A percentile compares a stretch with the other conserved stretches of the same genome.
These are phyloP conservation scores for Botryobasidium botryosum DNA, from an alignment of 768 basidiomycete genomes.

Conservation along the genomic window DNA sequence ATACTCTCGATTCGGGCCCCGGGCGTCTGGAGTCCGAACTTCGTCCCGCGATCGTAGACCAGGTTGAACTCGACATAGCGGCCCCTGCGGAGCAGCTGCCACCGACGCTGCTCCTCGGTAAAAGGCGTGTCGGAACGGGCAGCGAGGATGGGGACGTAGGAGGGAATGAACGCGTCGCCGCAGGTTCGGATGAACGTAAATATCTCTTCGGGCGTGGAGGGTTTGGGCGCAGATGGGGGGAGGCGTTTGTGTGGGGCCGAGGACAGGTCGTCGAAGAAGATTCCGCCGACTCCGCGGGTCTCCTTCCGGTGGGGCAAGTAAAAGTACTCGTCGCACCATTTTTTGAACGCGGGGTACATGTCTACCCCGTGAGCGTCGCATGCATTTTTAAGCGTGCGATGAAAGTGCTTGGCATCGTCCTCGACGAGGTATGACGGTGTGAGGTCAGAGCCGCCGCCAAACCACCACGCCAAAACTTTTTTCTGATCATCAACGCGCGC, in stretches of 20 bases:
- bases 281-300: conserved; percentile 76
- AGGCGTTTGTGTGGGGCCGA: conserved; percentile 49
- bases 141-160: conserved; percentile 75
- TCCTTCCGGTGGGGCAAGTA: conserved; percentile 77
- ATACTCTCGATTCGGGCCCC: conserved; percentile 82
- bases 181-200: conserved; percentile 58
- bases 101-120: conserved; percentile 55
- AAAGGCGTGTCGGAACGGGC: conserved; percentile 28
- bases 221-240: conserved; percentile 17
- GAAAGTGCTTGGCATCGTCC: conserved; percentile 79
- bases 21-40: conserved; percentile 70
- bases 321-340: conserved; percentile 98
- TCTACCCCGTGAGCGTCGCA: conserved; percentile 54
- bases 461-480: conserved; percentile 85
- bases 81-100: conserved; percentile 85
- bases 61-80: conserved; percentile 93
- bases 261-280: conserved; percentile 92
- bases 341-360: conserved; percentile 69
- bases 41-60: conserved; percentile 73
- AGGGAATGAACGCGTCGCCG: conserved; percentile 71
- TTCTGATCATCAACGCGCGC: conserved; percentile 20
- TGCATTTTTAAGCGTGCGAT: conserved; percentile 52
- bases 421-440: conserved; percentile 87
- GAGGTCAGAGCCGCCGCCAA: conserved; percentile 89
- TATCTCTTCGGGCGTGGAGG: conserved; percentile 45